These are phyloP conservation scores for Furcasterigmium furcatum DNA, from an alignment of 2,329 filamentous ascomycete genomes.

Conservation along the genomic window DNA sequence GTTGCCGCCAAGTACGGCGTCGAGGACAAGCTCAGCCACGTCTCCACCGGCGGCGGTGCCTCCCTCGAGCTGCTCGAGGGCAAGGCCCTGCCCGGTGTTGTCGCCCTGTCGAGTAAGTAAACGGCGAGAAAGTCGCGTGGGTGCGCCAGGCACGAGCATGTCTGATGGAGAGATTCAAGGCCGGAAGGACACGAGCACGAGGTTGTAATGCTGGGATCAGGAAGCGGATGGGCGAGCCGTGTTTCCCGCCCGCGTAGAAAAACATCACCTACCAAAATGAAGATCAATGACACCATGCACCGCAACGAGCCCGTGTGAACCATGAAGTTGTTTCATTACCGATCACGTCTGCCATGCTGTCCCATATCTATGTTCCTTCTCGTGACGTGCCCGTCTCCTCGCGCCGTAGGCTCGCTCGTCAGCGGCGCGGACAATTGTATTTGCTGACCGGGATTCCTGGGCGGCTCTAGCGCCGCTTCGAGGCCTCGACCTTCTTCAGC, in stretches of 20 bases:
- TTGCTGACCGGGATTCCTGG: neutral
- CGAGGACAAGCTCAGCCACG: constrained; percentile 96
- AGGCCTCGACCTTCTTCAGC: constrained; percentile 85
- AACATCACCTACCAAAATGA: too few species aligned
- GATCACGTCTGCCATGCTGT: too few species aligned
- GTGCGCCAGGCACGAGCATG: too few species aligned
- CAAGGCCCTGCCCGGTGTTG: constrained; percentile 93
- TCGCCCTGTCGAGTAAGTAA: constrained; percentile 80
- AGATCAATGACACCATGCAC: too few species aligned
- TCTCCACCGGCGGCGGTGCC: constrained; percentile 94
- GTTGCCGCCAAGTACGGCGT: constrained; percentile 96
- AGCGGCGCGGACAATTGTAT: too few species aligned
- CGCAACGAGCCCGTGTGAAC: too few species aligned
- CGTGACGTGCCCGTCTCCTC: too few species aligned
- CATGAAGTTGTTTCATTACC: too few species aligned
- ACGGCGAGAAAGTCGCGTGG: constrained; percentile 15
- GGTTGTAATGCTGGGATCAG: constrained; percentile 43
- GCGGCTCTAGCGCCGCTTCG: constrained; percentile 53
- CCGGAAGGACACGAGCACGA: constrained; percentile 21
- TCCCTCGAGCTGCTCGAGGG: constrained; percentile 95
- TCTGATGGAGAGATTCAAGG: constrained; percentile 19
- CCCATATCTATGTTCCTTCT: too few species aligned
- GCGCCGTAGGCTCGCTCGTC: too few species aligned
- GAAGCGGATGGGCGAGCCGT: constrained; percentile 44
- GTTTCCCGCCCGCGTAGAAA: too few species aligned